phyloP scores from a whole-genome alignment of 2,329 filamentous ascomycete genomes.

The Aspergillus ochraceus region DNA sequence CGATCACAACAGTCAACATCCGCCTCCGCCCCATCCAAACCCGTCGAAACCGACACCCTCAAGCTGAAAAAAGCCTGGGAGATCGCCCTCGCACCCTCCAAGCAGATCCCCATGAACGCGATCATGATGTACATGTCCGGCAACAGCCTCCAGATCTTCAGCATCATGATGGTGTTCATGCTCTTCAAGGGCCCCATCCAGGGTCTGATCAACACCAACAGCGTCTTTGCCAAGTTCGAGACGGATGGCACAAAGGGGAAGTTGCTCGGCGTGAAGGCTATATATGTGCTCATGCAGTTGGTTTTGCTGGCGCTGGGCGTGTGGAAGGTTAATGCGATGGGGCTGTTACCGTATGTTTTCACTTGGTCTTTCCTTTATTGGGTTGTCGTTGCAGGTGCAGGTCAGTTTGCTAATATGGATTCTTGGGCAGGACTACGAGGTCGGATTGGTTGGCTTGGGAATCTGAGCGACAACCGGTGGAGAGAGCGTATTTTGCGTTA shows the following conservation, averaged over 20 bases:
- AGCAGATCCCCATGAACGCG: slow-evolving; percentile 94
- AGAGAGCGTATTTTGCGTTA: slow-evolving; percentile 65
- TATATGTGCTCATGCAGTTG: slow-evolving; percentile 85
- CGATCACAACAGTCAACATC: slow-evolving; percentile 21
- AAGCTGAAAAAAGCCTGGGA: slow-evolving; percentile 99
- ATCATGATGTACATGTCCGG: slow-evolving; percentile 99
- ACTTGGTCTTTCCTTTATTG: not conserved
- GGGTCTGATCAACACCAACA: slow-evolving; percentile 78
- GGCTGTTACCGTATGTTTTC: slow-evolving; percentile 75
- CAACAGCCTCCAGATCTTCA: slow-evolving; percentile 97
- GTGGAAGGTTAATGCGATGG: slow-evolving; percentile 98
- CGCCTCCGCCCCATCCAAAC: slow-evolving; percentile 32
- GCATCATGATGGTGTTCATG: slow-evolving; percentile 99
- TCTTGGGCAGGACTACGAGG: slow-evolving; percentile 70
- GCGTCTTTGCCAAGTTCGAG: slow-evolving; percentile 88
- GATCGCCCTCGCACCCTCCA: slow-evolving; percentile 87
- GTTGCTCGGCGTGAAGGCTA: slow-evolving; percentile 79
- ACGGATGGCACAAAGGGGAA: slow-evolving; percentile 72
- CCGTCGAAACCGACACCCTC: slow-evolving; percentile 88
- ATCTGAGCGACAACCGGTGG: slow-evolving; percentile 66
- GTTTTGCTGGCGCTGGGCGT: slow-evolving; percentile 80
- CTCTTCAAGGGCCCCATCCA: slow-evolving; percentile 94
- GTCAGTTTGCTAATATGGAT: slow-evolving; percentile 4
- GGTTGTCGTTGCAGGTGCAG: not conserved
- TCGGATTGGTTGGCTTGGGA: slow-evolving; percentile 99